Evolutionary conservation across 495 filamentous ascomycete genomes (phyloP), one percentile per base, ranked within the genome.

Genomic region (Tuber aestivum): DNA sequence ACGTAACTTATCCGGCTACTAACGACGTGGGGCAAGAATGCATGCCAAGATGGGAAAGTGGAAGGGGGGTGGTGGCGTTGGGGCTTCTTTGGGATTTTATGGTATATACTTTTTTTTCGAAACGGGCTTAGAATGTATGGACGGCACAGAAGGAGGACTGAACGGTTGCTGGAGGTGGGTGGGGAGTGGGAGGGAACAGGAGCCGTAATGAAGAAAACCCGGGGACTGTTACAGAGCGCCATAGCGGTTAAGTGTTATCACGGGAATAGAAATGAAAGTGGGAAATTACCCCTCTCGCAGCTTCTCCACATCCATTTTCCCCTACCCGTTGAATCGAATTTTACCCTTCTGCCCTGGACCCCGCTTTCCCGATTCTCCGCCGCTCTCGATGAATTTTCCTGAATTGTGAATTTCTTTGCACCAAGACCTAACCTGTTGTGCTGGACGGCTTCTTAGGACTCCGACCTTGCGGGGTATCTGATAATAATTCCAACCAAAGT

Each of bases 41-140:
- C 23, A 32, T 32, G n/a, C 12, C 12, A 32, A 56, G 48, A 65
- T 10, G 10, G 50, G n/a, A 14, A 65, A 65, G n/a, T 65, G 12
- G 56, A 65, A 65, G 56, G n/a, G 56, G 27, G 8, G 56, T 32
- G 56, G 56, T 32, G 56, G 56, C 56, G 56, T 65, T 65, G 56
- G n/a, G 56, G 56, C 27, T 65, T 65, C 27, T 65, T 32, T 65
- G 56, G 56, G 56, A 32, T 65, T 65, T 65, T 65, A 65, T 32
- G 27, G 56, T 65, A 32, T 65, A 65, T 65, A 27, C 56, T n/a
- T 65, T 32, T 32, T 48, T 32, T 65, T 32, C 56, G n/a, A 65
- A 32, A 32, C 4, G n/a, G n/a, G 56, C 10, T 61, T 61, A 32
- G n/a, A 61, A 32, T 16, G n/a, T 61, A 56, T n/a, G 7, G 23